Base-by-base conservation (phyloP, 805 yeast genomes). In the Ogataea paraovalis region DNA sequence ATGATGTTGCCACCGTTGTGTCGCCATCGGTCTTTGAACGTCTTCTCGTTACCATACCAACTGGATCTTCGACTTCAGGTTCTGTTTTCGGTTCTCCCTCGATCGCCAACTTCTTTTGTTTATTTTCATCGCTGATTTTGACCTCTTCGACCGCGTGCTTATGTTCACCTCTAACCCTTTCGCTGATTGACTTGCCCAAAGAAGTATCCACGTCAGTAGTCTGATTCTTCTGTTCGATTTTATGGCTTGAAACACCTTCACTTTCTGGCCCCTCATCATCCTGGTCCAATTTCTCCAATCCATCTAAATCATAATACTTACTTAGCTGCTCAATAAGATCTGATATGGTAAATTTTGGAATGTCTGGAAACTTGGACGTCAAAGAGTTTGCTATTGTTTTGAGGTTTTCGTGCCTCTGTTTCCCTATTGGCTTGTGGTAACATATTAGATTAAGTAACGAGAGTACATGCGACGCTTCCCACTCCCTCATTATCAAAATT, bases 341-440 rank as follows among this genome's bases (percentile, higher is more conserved):
- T 3, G 44, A 39, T 13, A 49, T 37, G 2, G 52, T 49, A 3
- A 55, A 40, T 3, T 50, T 46, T 2, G 50, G 41, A 3, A 41
- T 42, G 10, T 47, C 55, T 3, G 58, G 52, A 32, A 54, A 62
- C 41, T 53, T 50, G 34, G 49, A 55, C 14, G 52, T 47, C 20
- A 65, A 19, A 34, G 54, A 47, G 25, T 52, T 45, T 16, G 53
- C 41, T 1, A 65, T 51, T 12, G 44, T 43, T 5, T 46, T 42
- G 14, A 47, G 53, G 18, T 51, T 48, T 12, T 48, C 43, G 1
- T 54, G 54, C 23, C 49, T 42, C 1, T 51, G 41, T 18, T 51
- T 48, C 3, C 66, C 67, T n/a, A 62, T 44, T 19, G 69, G 69
- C 43, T 61, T 62, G 44, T 64, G 54, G 37, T 55, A 61, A 32